Base-by-base conservation (phyloP, 352 stramenopile genomes). In the Globisporangium iwayamae region DNA sequence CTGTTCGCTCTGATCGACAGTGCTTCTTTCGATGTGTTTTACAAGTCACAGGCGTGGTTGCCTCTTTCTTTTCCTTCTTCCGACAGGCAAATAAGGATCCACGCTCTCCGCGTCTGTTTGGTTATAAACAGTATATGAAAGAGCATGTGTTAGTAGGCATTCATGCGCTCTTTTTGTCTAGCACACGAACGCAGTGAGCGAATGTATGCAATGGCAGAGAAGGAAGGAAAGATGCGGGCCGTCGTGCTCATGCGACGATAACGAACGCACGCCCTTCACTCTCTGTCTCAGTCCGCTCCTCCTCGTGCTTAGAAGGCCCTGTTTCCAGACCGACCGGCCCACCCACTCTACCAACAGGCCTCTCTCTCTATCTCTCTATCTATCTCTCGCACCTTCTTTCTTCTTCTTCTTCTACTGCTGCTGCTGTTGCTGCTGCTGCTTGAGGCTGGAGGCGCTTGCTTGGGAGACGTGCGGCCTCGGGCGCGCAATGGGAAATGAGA, bases 401-500 rank as follows among this genome's bases (percentile, higher is more conserved):
- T 62, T 54, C 43, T 62, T 62, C 25, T 63, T 41, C 30, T 45
- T 41, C 41, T 62, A 43, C 43, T 62, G 52, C 25, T 63, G 25
- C 51, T 18, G 7, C 32, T 39, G 50, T 4, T 56, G 13, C 50
- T 56, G 32, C 28, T 20, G 50, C 48, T 20, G 16, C 34, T 56
- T 14, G 36, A 41, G 9, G 51, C 43, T 50, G 43, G 43, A 50
- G 51, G 32, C 51, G n/a, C 47, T 18, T 38, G 59, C 47, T 18
- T 38, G 59, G 36, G 47, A 50, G 34, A 41, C 36, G 45, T 65
- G 48, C 38, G 56, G 38, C 41, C 47, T 39, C 36, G 34, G 14
- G 30, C 50, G 59, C 59, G 50, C 36, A 59, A 65, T 58, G 47
- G 34, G 41, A 65, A 65, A 50, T 65, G 59, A 65, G 59, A 32